phyloP scores from a whole-genome alignment of 208 protist species.

The Leishmania tarentolae region DNA sequence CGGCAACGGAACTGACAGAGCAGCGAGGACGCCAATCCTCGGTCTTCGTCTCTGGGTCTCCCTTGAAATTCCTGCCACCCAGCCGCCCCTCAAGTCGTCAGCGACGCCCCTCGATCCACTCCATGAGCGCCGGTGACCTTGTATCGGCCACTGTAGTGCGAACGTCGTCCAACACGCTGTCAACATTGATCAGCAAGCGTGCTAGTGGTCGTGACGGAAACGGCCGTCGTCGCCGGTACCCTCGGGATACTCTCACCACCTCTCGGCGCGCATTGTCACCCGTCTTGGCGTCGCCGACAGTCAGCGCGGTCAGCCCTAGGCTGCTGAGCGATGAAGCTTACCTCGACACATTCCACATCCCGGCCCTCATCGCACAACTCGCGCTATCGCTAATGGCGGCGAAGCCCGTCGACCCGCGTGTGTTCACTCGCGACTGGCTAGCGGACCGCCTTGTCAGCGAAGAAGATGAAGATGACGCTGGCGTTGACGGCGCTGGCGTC shows the following conservation, averaged over 20 bases:
- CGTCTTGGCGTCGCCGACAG: constrained; percentile 1
- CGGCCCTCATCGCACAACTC: constrained; percentile 49
- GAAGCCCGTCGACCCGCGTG: constrained; percentile 65
- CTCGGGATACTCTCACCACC: background rate
- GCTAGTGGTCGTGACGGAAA: background rate
- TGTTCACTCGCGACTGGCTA: constrained; percentile 71
- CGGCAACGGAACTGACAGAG: background rate
- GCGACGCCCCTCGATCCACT: constrained; percentile 4
- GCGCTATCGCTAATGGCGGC: constrained; percentile 50
- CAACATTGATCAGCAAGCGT: background rate
- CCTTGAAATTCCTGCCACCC: no score
- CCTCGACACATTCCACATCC: constrained; percentile 52
- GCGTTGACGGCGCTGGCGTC: background rate
- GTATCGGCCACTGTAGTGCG: background rate
- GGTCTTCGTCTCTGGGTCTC: background rate
- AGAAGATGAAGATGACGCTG: constrained; percentile 28
- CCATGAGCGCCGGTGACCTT: constrained; percentile 11
- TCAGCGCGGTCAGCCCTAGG: constrained; percentile 1
- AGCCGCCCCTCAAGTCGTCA: background rate
- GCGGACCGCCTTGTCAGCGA: constrained; percentile 31
- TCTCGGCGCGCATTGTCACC: background rate
- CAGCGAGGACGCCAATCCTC: background rate
- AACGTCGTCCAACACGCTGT: background rate
- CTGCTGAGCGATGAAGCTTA: constrained; percentile 61
- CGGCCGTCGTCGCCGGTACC: background rate